Evolutionary conservation across 352 stramenopile species (phyloP).

Genomic region (Phytophthora cactorum): DNA sequence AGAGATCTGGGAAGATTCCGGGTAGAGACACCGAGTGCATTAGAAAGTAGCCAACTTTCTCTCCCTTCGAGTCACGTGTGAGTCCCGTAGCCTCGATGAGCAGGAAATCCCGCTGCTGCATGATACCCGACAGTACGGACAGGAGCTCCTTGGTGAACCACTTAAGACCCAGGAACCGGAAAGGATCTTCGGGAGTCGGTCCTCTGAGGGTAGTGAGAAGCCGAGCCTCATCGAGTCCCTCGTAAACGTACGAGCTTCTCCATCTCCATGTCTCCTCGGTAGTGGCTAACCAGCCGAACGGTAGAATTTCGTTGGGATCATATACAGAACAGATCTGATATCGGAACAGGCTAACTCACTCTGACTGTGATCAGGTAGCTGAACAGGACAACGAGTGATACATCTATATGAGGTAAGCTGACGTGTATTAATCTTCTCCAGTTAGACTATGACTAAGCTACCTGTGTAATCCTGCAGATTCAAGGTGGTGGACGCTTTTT

Average conservation of each 20-base stretch:
- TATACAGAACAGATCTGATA: no score
- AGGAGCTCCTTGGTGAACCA: slow-evolving; percentile 61
- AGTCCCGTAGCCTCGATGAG: slow-evolving; percentile 54
- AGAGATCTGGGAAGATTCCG: slow-evolving; percentile 36
- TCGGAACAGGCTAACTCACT: no score
- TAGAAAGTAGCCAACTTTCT: slow-evolving; percentile 51
- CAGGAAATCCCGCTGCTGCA: slow-evolving; percentile 55
- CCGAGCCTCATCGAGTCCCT: slow-evolving; percentile 51
- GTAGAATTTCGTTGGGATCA: no score
- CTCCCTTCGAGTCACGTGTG: slow-evolving; percentile 40
- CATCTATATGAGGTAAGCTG: no score
- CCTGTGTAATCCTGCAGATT: no score
- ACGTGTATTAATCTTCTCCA: no score
- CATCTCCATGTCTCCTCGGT: slow-evolving; percentile 49
- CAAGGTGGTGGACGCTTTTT: no score
- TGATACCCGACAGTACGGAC: slow-evolving; percentile 41
- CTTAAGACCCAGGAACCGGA: slow-evolving; percentile 59
- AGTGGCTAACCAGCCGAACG: slow-evolving; percentile 49
- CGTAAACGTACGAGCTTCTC: slow-evolving; percentile 47
- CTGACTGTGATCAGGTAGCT: no score
- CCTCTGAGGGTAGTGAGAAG: slow-evolving; percentile 45
- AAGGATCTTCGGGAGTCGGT: slow-evolving; percentile 43
- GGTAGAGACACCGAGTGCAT: slow-evolving; percentile 57
- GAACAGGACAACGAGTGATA: no score
- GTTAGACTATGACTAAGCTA: no score